A percentile compares a stretch with the other conserved stretches of the same genome.
phyloP scores from a whole-genome alignment of 1,284 basidiomycete species.

The Tilletia indica region DNA sequence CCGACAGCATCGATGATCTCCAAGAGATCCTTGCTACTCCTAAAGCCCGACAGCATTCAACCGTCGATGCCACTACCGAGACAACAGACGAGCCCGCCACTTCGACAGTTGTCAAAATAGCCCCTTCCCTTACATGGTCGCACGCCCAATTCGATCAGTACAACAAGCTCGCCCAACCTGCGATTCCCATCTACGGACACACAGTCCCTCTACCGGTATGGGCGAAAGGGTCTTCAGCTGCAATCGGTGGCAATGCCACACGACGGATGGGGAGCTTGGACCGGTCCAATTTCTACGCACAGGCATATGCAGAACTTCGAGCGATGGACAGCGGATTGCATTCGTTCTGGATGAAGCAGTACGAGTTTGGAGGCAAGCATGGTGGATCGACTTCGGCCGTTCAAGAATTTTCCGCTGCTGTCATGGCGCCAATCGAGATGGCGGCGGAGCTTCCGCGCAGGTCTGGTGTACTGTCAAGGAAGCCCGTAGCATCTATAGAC shows the following conservation, averaged over 20 bases:
- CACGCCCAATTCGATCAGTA: neutral
- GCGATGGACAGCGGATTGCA: conserved; percentile 7
- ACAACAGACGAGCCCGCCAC: neutral
- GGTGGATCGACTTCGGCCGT: neutral
- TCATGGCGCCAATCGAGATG: neutral
- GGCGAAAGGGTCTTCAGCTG: no score
- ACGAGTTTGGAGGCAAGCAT: neutral
- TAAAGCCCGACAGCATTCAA: neutral
- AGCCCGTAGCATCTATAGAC: no score
- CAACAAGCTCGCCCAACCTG: neutral
- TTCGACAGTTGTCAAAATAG: neutral
- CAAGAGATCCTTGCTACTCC: neutral
- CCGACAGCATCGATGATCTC: neutral
- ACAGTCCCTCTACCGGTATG: neutral
- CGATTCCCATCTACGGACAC: conserved; percentile 2
- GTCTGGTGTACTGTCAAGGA: no score
- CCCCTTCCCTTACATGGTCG: conserved; percentile 9
- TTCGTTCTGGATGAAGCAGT: conserved; percentile 4
- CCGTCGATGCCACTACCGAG: no score
- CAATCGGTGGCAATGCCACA: no score
- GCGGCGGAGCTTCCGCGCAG: neutral
- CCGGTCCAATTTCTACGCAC: conserved; percentile 2
- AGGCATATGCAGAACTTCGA: conserved; percentile 2
- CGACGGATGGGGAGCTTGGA: neutral
- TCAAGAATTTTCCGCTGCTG: neutral